A percentile compares a stretch with the other conserved stretches of the same genome.
phyloP scores from a whole-genome alignment of 805 yeast genomes.

The Scheffersomyces amazonensis region DNA sequence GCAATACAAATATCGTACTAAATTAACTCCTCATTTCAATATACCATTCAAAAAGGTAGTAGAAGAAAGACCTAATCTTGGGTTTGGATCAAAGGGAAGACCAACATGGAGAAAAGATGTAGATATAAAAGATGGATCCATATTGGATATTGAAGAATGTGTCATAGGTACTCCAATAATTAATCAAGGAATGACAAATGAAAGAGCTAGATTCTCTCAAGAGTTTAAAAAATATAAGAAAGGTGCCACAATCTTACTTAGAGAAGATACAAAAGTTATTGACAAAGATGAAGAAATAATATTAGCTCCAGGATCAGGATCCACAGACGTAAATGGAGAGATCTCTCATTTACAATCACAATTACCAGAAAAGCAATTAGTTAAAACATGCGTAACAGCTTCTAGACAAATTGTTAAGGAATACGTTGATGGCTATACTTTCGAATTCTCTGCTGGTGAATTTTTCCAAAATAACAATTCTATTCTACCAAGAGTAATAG shows the following conservation, averaged over 20 bases:
- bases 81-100: conserved; percentile 85
- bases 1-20: conserved; percentile 78
- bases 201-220: conserved; percentile 54
- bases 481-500: conserved; percentile 78
- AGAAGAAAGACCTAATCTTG: conserved; percentile 63
- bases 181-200: conserved; percentile 69
- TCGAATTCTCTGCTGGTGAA: conserved; percentile 91
- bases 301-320: conserved; percentile 34
- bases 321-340: conserved; percentile 37
- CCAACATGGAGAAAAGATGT: conserved; percentile 59
- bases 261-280: conserved; percentile 65
- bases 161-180: conserved; percentile 80
- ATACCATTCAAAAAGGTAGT: conserved; percentile 54
- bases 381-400: conserved; percentile 76
- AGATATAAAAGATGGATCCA: conserved; percentile 56
- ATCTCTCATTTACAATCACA: conserved; percentile 25
- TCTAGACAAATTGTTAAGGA: conserved; percentile 79
- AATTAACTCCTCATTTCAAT: conserved; percentile 93
- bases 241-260: conserved; percentile 82
- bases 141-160: conserved; percentile 93
- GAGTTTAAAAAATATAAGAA: conserved; percentile 52
- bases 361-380: conserved; percentile 28
- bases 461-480: conserved; percentile 96
- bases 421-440: conserved; percentile 67
- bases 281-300: conserved; percentile 16